Evolutionary conservation across 164 flowering plant genomes (phyloP).

Genomic region (Vitis rupestris): DNA sequence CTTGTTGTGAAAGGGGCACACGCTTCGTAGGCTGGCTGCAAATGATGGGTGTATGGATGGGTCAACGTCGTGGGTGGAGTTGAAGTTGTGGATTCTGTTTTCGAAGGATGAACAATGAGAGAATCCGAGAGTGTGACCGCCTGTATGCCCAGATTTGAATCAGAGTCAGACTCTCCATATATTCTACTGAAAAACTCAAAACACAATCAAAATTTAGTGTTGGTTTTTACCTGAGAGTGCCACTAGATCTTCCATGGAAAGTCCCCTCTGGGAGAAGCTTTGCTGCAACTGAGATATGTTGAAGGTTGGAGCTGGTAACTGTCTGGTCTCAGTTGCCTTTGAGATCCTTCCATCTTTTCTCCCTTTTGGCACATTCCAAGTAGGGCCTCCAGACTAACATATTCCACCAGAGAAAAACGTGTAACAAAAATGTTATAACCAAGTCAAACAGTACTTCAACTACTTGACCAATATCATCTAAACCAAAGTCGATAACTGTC

Average conservation of each 20-base stretch:
- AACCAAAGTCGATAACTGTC: too few relatives aligned
- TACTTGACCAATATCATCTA: not conserved
- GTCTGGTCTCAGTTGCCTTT: slow-evolving; percentile 65
- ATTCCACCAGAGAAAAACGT: not conserved
- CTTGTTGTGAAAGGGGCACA: slow-evolving; percentile 63
- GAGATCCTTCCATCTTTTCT: slow-evolving; percentile 83
- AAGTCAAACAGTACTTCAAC: not conserved
- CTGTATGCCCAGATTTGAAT: slow-evolving; percentile 24
- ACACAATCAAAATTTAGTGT: not conserved
- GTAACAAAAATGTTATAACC: not conserved
- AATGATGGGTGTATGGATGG: slow-evolving; percentile 58
- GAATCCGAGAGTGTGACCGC: slow-evolving; percentile 89
- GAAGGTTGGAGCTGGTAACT: slow-evolving; percentile 72
- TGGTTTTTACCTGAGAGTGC: slow-evolving; percentile 71
- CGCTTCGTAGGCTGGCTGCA: slow-evolving; percentile 45
- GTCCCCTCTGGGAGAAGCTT: slow-evolving; percentile 81
- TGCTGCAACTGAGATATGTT: slow-evolving; percentile 71
- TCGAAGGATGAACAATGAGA: slow-evolving; percentile 87
- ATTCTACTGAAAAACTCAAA: not conserved
- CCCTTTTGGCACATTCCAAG: slow-evolving; percentile 86
- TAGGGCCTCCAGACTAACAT: slow-evolving; percentile 80
- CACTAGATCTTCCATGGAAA: slow-evolving; percentile 65
- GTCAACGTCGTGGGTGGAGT: slow-evolving; percentile 49
- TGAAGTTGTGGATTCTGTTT: slow-evolving; percentile 80
- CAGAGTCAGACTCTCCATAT: not conserved